These are phyloP conservation scores for Ramularia endophylla DNA, from an alignment of 2,329 filamentous ascomycete genomes.

Conservation along the genomic window DNA sequence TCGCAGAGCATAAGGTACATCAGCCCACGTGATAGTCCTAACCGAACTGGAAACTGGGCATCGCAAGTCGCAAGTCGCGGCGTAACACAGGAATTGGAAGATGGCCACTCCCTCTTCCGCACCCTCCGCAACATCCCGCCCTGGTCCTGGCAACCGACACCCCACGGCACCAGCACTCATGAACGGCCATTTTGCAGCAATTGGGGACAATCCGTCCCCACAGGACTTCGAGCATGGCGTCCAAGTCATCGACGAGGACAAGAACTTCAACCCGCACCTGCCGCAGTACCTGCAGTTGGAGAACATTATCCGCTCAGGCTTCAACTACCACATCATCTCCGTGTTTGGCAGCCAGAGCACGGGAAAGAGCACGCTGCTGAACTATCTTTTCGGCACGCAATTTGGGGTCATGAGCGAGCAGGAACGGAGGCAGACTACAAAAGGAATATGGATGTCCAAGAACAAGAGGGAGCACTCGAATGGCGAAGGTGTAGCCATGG, in stretches of 20 bases:
- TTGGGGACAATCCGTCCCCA: slow-evolving; percentile 58
- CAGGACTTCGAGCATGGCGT: slow-evolving; percentile 85
- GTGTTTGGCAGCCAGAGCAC: slow-evolving; percentile 99
- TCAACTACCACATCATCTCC: slow-evolving; percentile 99
- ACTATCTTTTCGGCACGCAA: slow-evolving; percentile 88
- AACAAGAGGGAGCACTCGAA: slow-evolving; percentile 62
- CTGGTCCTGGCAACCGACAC: slow-evolving; percentile 16
- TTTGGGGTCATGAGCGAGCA: slow-evolving; percentile 98
- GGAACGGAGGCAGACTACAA: slow-evolving; percentile 92
- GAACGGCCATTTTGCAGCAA: slow-evolving; percentile 76
- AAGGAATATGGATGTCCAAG: slow-evolving; percentile 99
- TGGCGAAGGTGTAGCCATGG: slow-evolving; percentile 58
- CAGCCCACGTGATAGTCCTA: too few species aligned
- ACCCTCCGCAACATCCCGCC: slow-evolving; percentile 1
- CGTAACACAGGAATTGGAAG: slow-evolving; percentile 1
- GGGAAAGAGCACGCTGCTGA: slow-evolving; percentile 94
- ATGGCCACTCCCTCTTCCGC: background rate
- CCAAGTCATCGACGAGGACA: slow-evolving; percentile 94
- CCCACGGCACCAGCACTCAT: slow-evolving; percentile 39
- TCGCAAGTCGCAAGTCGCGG: too few species aligned
- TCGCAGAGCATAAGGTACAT: too few species aligned
- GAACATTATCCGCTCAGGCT: slow-evolving; percentile 78
- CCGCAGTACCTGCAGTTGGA: slow-evolving; percentile 75
- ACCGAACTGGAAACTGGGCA: too few species aligned
- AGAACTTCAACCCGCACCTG: slow-evolving; percentile 87